A percentile compares a stretch with the other conserved stretches of the same genome.
Conservation (phyloP, 2,329 filamentous ascomycete species). For the Tolypocladium capitatum region DNA sequence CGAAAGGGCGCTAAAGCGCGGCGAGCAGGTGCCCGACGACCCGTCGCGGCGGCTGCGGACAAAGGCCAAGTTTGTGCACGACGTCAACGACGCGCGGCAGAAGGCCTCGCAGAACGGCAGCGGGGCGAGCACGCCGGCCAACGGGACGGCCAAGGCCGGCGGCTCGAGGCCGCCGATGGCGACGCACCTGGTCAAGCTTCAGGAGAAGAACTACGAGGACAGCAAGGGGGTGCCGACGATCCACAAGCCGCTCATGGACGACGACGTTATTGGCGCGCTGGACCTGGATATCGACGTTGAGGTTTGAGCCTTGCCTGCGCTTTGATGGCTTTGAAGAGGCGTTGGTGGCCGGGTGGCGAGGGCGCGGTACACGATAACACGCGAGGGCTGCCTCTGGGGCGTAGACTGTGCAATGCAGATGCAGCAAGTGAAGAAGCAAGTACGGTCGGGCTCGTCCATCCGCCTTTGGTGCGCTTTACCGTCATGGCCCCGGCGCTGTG, state of each 20-base stretch:
- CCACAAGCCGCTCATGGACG: slow-evolving; percentile 71
- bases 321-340: neutral
- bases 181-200: slow-evolving; percentile 40
- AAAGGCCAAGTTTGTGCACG: slow-evolving; percentile 54
- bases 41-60: slow-evolving; percentile 50
- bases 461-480: neutral
- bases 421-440: too few species aligned
- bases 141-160: slow-evolving; percentile 36
- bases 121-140: slow-evolving; percentile 37
- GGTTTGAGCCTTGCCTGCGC: slow-evolving; percentile 35
- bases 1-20: slow-evolving; percentile 47
- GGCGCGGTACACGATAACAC: too few species aligned
- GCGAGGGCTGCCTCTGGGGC: neutral
- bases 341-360: neutral
- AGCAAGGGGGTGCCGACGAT: slow-evolving; percentile 53
- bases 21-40: slow-evolving; percentile 47
- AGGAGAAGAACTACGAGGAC: slow-evolving; percentile 37
- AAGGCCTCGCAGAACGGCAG: slow-evolving; percentile 33
- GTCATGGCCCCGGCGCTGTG: neutral
- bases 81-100: slow-evolving; percentile 38
- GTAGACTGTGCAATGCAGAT: neutral
- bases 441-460: too few species aligned
- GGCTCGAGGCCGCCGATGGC: slow-evolving; percentile 29
- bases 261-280: slow-evolving; percentile 80
- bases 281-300: slow-evolving; percentile 90